Conservation (phyloP, 1,284 basidiomycete genomes). For the Microbotryum lychnidis-dioicae region DNA sequence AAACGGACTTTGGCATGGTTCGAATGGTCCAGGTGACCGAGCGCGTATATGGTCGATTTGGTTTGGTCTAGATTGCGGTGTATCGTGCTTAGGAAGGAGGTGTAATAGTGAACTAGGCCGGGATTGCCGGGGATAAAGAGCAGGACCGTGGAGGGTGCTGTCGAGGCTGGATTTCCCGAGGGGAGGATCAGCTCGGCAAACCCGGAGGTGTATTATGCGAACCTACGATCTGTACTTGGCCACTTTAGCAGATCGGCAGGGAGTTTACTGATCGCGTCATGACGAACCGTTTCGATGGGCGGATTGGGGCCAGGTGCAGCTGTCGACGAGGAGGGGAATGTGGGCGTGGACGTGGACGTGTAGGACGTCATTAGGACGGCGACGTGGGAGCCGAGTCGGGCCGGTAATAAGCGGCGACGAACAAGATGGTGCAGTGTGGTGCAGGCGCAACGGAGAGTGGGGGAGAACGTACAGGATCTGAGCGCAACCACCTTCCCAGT, state of each 20-base stretch:
- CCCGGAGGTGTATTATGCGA: background rate
- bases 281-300: conserved; percentile 1
- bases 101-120: conserved; percentile 23
- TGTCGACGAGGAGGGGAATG: background rate
- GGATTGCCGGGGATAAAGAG: conserved; percentile 29
- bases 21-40: conserved; percentile 27
- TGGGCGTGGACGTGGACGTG: conserved; percentile 10
- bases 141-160: conserved; percentile 1
- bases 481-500: no score
- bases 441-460: no score
- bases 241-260: background rate
- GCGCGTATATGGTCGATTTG: conserved; percentile 10
- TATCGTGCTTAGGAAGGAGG: conserved; percentile 9
- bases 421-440: no score
- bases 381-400: background rate
- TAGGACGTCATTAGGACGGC: background rate
- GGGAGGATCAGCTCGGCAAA: background rate
- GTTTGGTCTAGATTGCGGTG: conserved; percentile 2
- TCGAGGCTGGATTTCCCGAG: background rate
- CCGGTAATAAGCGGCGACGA: background rate
- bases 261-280: conserved; percentile 8
- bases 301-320: background rate
- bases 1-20: background rate
- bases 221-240: background rate
- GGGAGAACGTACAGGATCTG: no score